phyloP scores from a whole-genome alignment of 1,284 basidiomycete species.

The Omphalotus olearius region DNA sequence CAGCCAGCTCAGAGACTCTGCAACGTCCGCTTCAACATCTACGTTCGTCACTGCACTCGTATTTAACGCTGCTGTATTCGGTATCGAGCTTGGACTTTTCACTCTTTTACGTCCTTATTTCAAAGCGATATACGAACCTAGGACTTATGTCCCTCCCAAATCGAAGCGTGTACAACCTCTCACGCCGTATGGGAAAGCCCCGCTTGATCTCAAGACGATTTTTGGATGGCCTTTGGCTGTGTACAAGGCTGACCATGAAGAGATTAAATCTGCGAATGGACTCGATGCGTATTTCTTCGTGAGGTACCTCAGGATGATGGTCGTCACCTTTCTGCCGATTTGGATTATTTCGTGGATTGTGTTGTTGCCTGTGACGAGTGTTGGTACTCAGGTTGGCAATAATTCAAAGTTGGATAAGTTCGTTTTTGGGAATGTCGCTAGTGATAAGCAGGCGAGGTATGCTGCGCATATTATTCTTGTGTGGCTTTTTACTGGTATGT shows the following conservation, averaged over 20 bases:
- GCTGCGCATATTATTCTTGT: slow-evolving; percentile 74
- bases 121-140: slow-evolving; percentile 77
- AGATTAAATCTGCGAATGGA: slow-evolving; percentile 74
- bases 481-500: slow-evolving; percentile 72
- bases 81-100: slow-evolving; percentile 63
- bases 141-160: slow-evolving; percentile 57
- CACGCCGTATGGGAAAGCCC: slow-evolving; percentile 17
- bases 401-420: slow-evolving; percentile 70
- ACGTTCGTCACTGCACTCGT: slow-evolving; percentile 78
- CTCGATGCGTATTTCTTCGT: slow-evolving; percentile 94
- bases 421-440: slow-evolving; percentile 76
- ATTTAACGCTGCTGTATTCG: slow-evolving; percentile 69
- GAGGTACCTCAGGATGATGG: slow-evolving; percentile 81
- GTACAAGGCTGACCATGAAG: slow-evolving; percentile 52
- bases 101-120: slow-evolving; percentile 69
- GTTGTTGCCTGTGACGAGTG: slow-evolving; percentile 65
- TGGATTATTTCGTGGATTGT: slow-evolving; percentile 74
- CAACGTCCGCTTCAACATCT: slow-evolving; percentile 44
- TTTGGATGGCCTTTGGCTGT: slow-evolving; percentile 60
- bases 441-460: slow-evolving; percentile 52
- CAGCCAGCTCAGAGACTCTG: slow-evolving; percentile 8
- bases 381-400: slow-evolving; percentile 43
- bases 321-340: slow-evolving; percentile 79
- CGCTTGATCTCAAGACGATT: slow-evolving; percentile 38
- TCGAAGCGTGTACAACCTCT: slow-evolving; percentile 7